Evolutionary conservation across 495 filamentous ascomycete genomes (phyloP).

Genomic region (Neurospora sp.): DNA sequence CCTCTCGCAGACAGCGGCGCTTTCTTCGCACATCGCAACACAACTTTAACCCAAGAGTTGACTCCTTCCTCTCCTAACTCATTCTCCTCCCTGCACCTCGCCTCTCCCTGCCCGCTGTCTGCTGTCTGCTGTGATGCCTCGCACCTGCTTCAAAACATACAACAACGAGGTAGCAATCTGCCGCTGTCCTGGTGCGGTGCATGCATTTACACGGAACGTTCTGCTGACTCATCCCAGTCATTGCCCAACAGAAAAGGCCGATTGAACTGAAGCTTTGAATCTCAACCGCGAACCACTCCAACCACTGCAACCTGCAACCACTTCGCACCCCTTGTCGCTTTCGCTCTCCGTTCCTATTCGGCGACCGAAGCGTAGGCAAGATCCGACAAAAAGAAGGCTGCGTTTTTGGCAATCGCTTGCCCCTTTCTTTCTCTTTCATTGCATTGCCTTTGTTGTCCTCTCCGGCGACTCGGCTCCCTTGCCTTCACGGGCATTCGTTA

Average conservation of each 20-base stretch:
- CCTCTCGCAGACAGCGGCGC: not conserved
- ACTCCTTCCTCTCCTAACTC: not conserved
- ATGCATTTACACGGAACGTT: not conserved
- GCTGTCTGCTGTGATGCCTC: not conserved
- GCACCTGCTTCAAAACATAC: not conserved
- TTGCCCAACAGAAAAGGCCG: constrained; percentile 1
- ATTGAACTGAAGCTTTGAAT: not conserved
- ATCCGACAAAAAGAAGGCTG: not conserved
- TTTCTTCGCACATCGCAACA: not conserved
- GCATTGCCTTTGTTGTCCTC: not conserved
- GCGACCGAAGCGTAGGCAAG: not conserved
- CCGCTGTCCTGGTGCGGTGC: not conserved
- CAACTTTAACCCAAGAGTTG: not conserved
- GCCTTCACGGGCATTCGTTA: not conserved
- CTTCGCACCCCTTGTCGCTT: not conserved
- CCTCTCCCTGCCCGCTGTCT: not conserved
- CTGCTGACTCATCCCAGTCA: not conserved
- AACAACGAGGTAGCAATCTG: not conserved
- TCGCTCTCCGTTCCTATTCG: not conserved
- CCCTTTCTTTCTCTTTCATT: not conserved
- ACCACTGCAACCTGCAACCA: not conserved
- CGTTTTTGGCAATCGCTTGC: not conserved
- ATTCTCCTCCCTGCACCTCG: not conserved
- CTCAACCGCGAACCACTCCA: not conserved
- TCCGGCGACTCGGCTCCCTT: not conserved